Evolutionary conservation across 208 protist genomes (phyloP), one percentile per base, ranked within the genome.

Genomic region (Trypanosoma platydactyli): DNA sequence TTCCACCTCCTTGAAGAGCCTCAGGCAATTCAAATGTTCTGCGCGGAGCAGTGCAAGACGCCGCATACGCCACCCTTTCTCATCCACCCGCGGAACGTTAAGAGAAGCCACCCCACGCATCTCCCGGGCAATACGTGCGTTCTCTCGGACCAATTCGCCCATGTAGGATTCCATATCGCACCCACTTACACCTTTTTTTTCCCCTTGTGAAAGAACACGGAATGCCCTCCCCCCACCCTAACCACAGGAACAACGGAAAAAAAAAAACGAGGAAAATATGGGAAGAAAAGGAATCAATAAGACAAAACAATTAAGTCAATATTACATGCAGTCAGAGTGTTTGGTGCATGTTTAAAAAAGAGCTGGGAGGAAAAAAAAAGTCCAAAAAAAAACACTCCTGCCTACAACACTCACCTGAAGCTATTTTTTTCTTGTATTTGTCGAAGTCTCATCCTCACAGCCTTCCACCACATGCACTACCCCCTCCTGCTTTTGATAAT

Each of bases 21-120:
- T 76, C 3, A 76, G 78, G 25, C 57, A 57, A n/a, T 65, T 57
- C 1, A 81, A 79, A 59, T 81, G 85, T 24, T 80, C 58, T 24
- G 73, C 27, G 25, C 81, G 81, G 46, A 75, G 75, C 18, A 93
- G 68, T 6, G 63, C 62, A 15, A 77, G 58, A 4, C 70, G 68
- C 18, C 83, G 80, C 24, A 83, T 41, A 7, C 45, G 50, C 65
- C 79, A 73, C 2, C 69, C 83, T 0, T 49, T 38, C 42, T 67
- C 68, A 49, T n/a, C 53, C 12, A 51, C 49, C 29, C 68, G 62
- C 35, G 71, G 67, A 24, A 68, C 33, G 6, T 38, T 3, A 48
- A 76, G 61, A 9, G 63, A 16, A 13, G 77, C 71, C 15, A 77
- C 76, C 9, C 80, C 83, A 38, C 73, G 60, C 24, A 84, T 73